Percentiles rank a stretch among this genome's conserved stretches.
Conservation (phyloP, 805 yeast genomes). For the Lachancea dasiensis region DNA sequence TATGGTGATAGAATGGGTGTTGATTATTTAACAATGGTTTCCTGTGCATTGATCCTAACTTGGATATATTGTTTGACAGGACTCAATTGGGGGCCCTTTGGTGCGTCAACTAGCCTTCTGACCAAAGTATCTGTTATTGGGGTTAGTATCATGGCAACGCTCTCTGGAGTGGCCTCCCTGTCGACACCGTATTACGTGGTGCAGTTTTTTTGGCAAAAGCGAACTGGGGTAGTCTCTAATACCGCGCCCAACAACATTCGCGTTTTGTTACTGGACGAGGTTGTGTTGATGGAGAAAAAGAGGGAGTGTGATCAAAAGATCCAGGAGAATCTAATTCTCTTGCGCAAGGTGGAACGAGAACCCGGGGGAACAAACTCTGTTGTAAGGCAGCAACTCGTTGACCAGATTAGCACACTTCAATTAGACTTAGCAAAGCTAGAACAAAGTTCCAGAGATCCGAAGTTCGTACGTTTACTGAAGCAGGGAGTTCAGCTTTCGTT, state of each 20-base stretch:
- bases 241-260: slow-evolving; percentile 12
- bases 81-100: slow-evolving; percentile 28
- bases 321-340: slow-evolving; percentile 14
- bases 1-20: slow-evolving; percentile 24
- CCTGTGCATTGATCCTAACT: slow-evolving; percentile 13
- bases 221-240: not conserved
- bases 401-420: slow-evolving; percentile 25
- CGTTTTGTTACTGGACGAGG: slow-evolving; percentile 24
- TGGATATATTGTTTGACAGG: slow-evolving; percentile 15
- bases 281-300: slow-evolving; percentile 15
- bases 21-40: slow-evolving; percentile 19
- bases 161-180: slow-evolving; percentile 32
- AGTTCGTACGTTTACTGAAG: slow-evolving; percentile 12
- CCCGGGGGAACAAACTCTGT: slow-evolving; percentile 12
- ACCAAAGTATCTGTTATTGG: slow-evolving; percentile 32
- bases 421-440: slow-evolving; percentile 23
- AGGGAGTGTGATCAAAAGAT: slow-evolving; percentile 19
- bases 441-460: slow-evolving; percentile 15
- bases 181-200: slow-evolving; percentile 29
- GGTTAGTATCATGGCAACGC: slow-evolving; percentile 28
- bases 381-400: slow-evolving; percentile 19
- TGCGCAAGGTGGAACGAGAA: slow-evolving; percentile 16
- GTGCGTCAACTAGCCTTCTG: slow-evolving; percentile 23
- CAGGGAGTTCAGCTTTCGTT: slow-evolving; percentile 23
- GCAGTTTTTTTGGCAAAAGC: slow-evolving; percentile 9